Base-by-base conservation (phyloP, 257 asterid species). In the Capsicum pubescens region DNA sequence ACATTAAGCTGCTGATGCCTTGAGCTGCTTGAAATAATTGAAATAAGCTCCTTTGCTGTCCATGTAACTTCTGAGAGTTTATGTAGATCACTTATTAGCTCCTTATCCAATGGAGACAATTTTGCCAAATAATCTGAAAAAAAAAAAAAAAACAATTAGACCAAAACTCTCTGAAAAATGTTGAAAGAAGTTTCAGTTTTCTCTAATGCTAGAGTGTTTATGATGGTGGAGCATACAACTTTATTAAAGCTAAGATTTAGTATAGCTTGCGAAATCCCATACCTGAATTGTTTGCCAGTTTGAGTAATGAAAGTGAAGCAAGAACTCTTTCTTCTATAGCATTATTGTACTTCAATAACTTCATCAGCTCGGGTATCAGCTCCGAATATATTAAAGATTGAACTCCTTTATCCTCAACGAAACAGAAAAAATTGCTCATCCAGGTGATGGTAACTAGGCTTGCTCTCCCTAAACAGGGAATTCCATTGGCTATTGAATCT, bases 381-480 rank as follows among this genome's bases (percentile, higher is more conserved):
- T 87, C 82, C 8, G 93, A 90, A 90, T 93, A 89, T 26, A 92
- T 92, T 44, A 82, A 79, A 7, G 80, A 71, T 66, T 87, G 90
- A 52, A 92, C 88, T 16, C 84, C 87, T 82, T 8, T 78, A n/a
- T 90, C 94, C 66, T 86, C 91, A 17, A 89, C 21, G 70, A 87
- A 82, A 68, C 84, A 86, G 55, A 93, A 76, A 82, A 69, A 84
- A 50, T 78, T 87, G 95, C 92, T 91, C 82, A 93, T 89, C 98
- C 98, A 95, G 81, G 94, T 85, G 52, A 95, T 84, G 0, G 96
- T 93, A 61, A 92, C 91, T 55, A 93, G 83, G 91, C 94, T 93
- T 69, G 98, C 94, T 61, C 93, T 91, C 60, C 97, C 94, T 60
- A 95, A 85, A 79, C 95, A 86, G 1, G 98, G 98, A 81, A 93